Evolutionary conservation across 2,329 filamentous ascomycete genomes (phyloP), one percentile per base, ranked within the genome.

Genomic region (Scolecobasidium constrictum): DNA sequence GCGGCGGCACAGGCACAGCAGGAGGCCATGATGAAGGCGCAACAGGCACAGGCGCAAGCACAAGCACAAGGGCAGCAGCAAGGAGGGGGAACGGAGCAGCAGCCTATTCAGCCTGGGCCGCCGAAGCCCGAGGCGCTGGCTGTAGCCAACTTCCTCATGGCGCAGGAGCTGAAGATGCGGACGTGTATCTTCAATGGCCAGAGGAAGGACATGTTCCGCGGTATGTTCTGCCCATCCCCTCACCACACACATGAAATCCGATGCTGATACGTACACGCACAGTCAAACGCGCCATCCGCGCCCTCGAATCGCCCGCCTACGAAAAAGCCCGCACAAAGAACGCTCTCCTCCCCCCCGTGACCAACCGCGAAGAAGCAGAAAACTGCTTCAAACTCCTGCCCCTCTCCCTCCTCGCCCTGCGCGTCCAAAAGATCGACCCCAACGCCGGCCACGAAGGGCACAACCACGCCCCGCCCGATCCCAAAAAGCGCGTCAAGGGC

Each of bases 181-280:
- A 95, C 88, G 15, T 90, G 85, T 60, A 93, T 98, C 50, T 75
- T 96, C 50, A 88, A 95, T 51, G 92, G 92, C 55, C 88, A 95
- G 72, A 78, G 92, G 56, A 96, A 94, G 67, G 90, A 98, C 51
- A 93, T 98, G 85, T 96, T 98, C 65, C 83, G 82, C 73, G 87
- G 86, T 90, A 69, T 16, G 26, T 17, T 33, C 11, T 16, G 15
- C 12, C 13, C 22, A 16, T 17, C 28, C 22, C n/a, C 13, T 21
- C 35, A 15, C 9, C 9, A 19, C 13, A 17, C 9, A 36, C 17
- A 15, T 9, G 35, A 36, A 36, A 17, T 9, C 7, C 35, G 9
- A 19, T 17, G 35, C 9, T 7, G 9, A 9, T 31, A 31, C 26
- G 26, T 9, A 31, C 33, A 7, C 18, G 19, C 5, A 6, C 50